Evolutionary conservation across 2,329 filamentous ascomycete species (phyloP), one percentile per base, ranked within the genome.

Genomic region (Trichophyton verrucosum): DNA sequence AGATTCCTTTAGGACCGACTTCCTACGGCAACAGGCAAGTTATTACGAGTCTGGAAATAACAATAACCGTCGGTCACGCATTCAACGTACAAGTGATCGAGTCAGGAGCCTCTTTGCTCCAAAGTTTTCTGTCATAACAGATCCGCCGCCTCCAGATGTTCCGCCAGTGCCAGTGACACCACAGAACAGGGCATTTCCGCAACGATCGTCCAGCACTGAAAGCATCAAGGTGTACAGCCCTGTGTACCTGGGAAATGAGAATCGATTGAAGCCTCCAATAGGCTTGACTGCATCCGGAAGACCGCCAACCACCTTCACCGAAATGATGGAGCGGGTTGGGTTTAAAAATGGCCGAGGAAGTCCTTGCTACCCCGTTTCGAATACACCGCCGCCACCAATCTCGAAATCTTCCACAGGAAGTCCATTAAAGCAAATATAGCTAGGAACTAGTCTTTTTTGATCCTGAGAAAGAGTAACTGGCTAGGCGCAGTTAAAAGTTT

Each of bases 171-270:
- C 71, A n/a, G 64, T 69, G 11, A 70, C 67, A 1, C 70, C 70
- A 3, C 69, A 64, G n/a, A 63, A 64, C 55, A 62, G 67, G 46
- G 65, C 65, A 6, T 59, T 62, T 60, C 62, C 64, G 9, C 61
- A 57, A n/a, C 70, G 68, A 17, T 65, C 69, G 61, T 70, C 66
- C 33, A 77, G 73, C 42, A 76, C 70, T 11, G 76, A 78, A 64
- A 78, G 73, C 63, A 79, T 79, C 63, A 74, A 71, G 58, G 72
- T 79, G 3, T 78, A 77, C 63, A 76, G 75, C 15, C 77, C 77
- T 0, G 73, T 71, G 3, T 70, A 64, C 13, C 44, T 62, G 49
- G 59, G 60, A 24, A 58, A 56, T 36, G 60, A 56, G 13, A 44
- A 63, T 22, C 70, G 7, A 67, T 68, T 44, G 68, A 73, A 60